These are phyloP conservation scores for Leishmania martiniquensis DNA, from an alignment of 208 protist species.

Conservation along the genomic window DNA sequence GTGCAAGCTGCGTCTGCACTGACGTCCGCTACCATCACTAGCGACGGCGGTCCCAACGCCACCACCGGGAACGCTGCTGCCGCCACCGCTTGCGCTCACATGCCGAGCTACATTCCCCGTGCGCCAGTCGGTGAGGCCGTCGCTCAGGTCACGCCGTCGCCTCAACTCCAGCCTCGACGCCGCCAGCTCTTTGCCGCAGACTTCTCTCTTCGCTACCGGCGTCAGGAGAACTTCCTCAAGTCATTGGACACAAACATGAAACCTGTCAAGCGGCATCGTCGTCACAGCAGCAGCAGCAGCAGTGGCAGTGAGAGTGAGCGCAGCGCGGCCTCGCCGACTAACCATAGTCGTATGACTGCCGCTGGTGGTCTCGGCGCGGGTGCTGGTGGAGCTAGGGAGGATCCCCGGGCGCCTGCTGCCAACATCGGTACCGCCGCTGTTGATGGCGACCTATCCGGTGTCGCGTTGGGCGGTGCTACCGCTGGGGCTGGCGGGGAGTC, in stretches of 20 bases:
- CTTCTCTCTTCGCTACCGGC: conserved; percentile 18
- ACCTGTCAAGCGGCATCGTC: conserved; percentile 18
- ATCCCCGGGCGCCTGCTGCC: background rate
- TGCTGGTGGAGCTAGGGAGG: background rate
- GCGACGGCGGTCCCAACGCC: background rate
- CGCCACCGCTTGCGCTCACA: background rate
- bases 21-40: background rate
- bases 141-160: conserved; percentile 18
- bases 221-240: conserved; percentile 33
- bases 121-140: background rate
- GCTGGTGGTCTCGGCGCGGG: background rate
- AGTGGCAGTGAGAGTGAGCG: conserved; percentile 9
- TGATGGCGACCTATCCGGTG: background rate
- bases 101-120: background rate
- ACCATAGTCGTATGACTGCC: background rate
- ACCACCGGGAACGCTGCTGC: background rate
- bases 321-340: conserved; percentile 1
- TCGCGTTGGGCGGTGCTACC: background rate
- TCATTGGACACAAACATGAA: conserved; percentile 27
- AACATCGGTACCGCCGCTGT: background rate
- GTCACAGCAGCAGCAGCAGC: conserved; percentile 29
- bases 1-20: background rate
- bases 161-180: conserved; percentile 17
- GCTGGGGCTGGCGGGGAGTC: background rate
- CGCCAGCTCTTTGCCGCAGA: conserved; percentile 23